These are phyloP conservation scores for Boeremia exigua DNA, from an alignment of 2,329 filamentous ascomycete species.

Conservation along the genomic window DNA sequence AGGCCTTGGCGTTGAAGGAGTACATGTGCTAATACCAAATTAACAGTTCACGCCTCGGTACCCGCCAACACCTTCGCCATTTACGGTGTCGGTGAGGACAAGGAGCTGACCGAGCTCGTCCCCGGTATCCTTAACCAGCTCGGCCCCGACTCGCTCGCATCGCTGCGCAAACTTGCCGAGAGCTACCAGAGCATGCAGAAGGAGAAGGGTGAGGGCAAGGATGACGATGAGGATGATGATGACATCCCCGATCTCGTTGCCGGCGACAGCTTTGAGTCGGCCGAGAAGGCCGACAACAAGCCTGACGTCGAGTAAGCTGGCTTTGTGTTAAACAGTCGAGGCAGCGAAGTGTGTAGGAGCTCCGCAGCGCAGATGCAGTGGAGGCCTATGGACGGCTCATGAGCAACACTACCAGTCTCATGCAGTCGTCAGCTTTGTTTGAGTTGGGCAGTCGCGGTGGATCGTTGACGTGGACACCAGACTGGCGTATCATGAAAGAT, in stretches of 20 bases:
- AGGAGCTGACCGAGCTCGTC: constrained; percentile 99
- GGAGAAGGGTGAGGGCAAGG: constrained; percentile 78
- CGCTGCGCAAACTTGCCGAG: constrained; percentile 97
- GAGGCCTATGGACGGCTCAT: constrained; percentile 21
- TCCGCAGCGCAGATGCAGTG: constrained; percentile 27
- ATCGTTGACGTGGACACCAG: constrained; percentile 36
- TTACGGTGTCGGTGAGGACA: constrained; percentile 98
- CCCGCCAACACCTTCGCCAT: constrained; percentile 99
- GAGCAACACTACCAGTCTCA: constrained; percentile 14
- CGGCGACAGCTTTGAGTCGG: constrained; percentile 95
- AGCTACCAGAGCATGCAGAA: constrained; percentile 99
- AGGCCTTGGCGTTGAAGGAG: background rate
- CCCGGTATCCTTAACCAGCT: constrained; percentile 99
- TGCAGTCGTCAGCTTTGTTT: constrained; percentile 29
- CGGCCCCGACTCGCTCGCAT: constrained; percentile 95
- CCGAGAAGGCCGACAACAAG: constrained; percentile 53
- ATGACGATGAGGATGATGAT: constrained; percentile 68
- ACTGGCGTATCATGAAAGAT: constrained; percentile 45
- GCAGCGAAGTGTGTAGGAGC: constrained; percentile 25
- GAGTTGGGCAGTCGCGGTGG: constrained; percentile 35
- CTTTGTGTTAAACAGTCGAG: constrained; percentile 15
- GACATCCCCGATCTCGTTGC: constrained; percentile 97
- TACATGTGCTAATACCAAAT: constrained; percentile 18
- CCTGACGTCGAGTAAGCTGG: constrained; percentile 76
- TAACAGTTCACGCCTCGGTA: constrained; percentile 89